These are phyloP conservation scores for Candida cerambycidarum DNA, from an alignment of 805 yeast genomes.

Conservation along the genomic window DNA sequence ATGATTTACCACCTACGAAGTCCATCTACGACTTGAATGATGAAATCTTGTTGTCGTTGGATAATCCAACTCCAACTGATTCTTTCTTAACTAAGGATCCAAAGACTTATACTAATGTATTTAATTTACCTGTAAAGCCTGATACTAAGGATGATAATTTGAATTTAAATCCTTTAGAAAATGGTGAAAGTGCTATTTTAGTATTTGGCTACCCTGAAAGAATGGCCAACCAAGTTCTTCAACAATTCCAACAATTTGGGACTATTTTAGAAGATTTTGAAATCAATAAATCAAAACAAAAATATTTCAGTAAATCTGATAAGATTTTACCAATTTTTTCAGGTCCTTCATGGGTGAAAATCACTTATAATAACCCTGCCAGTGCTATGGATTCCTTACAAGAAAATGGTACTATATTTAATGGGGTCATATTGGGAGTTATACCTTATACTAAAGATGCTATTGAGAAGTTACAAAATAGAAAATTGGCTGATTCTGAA, in stretches of 20 bases:
- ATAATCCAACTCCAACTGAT: conserved; percentile 33
- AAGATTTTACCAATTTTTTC: conserved; percentile 64
- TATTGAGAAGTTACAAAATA: conserved; percentile 56
- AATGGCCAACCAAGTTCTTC: conserved; percentile 62
- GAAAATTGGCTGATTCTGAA: conserved; percentile 43
- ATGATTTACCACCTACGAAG: conserved; percentile 49
- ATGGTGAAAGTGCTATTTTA: conserved; percentile 64
- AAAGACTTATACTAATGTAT: conserved; percentile 43
- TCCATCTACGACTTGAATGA: conserved; percentile 51
- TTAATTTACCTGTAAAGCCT: conserved; percentile 23
- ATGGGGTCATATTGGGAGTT: conserved; percentile 66
- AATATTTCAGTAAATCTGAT: conserved; percentile 12
- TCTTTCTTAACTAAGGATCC: conserved; percentile 50
- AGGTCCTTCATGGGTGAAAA: conserved; percentile 88
- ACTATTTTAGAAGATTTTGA: conserved; percentile 73
- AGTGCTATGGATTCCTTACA: conserved; percentile 82
- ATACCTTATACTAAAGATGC: conserved; percentile 63
- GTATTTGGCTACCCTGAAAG: conserved; percentile 89
- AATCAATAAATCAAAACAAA: conserved; percentile 18
- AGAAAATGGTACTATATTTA: conserved; percentile 74
- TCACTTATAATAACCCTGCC: conserved; percentile 74
- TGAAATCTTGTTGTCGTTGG: conserved; percentile 38
- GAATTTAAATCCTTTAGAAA: conserved; percentile 23
- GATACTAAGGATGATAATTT: conserved; percentile 11
- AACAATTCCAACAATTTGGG: conserved; percentile 79